phyloP scores from a whole-genome alignment of 2,329 filamentous ascomycete species.

The Fonsecaea erecta region DNA sequence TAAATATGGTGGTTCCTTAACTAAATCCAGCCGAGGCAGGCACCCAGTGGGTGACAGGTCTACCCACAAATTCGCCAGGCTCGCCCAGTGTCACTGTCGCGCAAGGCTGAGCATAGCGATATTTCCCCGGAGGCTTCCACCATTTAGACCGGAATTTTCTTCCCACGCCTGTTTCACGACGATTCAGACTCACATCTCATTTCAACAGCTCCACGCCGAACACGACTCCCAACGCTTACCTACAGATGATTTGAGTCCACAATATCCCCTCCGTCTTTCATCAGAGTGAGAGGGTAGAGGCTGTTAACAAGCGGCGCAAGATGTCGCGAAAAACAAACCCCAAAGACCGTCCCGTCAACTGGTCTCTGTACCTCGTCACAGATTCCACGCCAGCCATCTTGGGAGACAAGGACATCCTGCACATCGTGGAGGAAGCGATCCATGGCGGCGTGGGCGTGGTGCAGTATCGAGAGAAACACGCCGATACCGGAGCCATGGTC shows the following conservation, averaged over 20 bases:
- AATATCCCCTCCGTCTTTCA: neutral
- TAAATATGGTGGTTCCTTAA: too few species aligned
- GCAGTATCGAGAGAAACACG: slow-evolving; percentile 88
- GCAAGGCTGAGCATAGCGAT: too few species aligned
- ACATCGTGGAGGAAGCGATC: slow-evolving; percentile 76
- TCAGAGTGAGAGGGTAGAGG: neutral
- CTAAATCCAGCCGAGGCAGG: neutral
- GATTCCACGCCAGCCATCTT: slow-evolving; percentile 89
- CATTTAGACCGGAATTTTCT: neutral
- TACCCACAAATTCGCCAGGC: too few species aligned
- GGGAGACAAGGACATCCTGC: slow-evolving; percentile 68
- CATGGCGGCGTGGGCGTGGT: slow-evolving; percentile 82
- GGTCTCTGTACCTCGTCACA: slow-evolving; percentile 87
- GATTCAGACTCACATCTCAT: neutral
- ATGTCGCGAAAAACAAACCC: slow-evolving; percentile 41
- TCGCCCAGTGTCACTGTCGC: too few species aligned
- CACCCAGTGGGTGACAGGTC: too few species aligned
- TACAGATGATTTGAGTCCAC: neutral
- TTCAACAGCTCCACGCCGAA: neutral
- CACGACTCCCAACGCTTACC: neutral
- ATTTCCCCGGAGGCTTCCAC: neutral
- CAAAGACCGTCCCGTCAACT: slow-evolving; percentile 57
- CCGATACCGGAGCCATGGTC: slow-evolving; percentile 73
- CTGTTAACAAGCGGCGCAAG: slow-evolving; percentile 23
- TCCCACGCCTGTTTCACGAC: neutral